Percentiles rank a stretch among this genome's conserved stretches.
Conservation (phyloP, 2,329 filamentous ascomycete genomes). For the Clonostachys chloroleuca region DNA sequence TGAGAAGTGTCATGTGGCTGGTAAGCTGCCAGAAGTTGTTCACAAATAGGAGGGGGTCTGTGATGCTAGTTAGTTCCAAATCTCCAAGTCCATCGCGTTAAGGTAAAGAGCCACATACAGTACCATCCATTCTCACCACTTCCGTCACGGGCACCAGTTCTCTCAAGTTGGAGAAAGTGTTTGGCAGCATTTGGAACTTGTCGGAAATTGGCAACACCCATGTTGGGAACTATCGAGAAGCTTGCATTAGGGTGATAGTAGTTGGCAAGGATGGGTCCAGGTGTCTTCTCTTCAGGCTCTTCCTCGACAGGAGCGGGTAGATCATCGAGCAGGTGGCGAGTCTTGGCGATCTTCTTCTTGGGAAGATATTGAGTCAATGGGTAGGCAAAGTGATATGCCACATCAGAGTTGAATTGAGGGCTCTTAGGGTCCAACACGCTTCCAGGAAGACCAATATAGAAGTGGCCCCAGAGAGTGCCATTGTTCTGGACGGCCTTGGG, state of each 20-base stretch:
- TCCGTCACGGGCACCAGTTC: slow-evolving; percentile 75
- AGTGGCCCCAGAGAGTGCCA: slow-evolving; percentile 91
- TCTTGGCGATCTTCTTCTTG: slow-evolving; percentile 87
- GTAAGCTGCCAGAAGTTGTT: slow-evolving; percentile 98
- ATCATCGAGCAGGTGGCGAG: slow-evolving; percentile 75
- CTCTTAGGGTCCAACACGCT: slow-evolving; percentile 71
- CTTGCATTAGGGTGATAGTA: slow-evolving; percentile 97
- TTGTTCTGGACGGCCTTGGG: slow-evolving; percentile 83
- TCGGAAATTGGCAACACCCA: slow-evolving; percentile 64
- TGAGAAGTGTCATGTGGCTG: slow-evolving; percentile 85
- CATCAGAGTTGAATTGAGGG: slow-evolving; percentile 66
- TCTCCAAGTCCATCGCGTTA: too few relatives aligned
- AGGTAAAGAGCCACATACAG: slow-evolving; percentile 31
- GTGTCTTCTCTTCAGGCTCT: slow-evolving; percentile 45
- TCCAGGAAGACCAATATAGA: slow-evolving; percentile 79
- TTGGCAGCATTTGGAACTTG: slow-evolving; percentile 68
- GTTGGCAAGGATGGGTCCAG: slow-evolving; percentile 69
- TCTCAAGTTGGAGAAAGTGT: slow-evolving; percentile 75
- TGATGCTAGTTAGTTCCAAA: neutral
- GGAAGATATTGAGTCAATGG: slow-evolving; percentile 86
- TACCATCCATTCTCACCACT: slow-evolving; percentile 92
- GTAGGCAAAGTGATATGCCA: slow-evolving; percentile 78
- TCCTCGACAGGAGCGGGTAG: slow-evolving; percentile 29
- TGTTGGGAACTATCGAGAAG: slow-evolving; percentile 78
- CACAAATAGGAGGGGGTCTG: slow-evolving; percentile 76